Conservation (phyloP, 306 rosid genomes). For the Trifolium dubium region DNA sequence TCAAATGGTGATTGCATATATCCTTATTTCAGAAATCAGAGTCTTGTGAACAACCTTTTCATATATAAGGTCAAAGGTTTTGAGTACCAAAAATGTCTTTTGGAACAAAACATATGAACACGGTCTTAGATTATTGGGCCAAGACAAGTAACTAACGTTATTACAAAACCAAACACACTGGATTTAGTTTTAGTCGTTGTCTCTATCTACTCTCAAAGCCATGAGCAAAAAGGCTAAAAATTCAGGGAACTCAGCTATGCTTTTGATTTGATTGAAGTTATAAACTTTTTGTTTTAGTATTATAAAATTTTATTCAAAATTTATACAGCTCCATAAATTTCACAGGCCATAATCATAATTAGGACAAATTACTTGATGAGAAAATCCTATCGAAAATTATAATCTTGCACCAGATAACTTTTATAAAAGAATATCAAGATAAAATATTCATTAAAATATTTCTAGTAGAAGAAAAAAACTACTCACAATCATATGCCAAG, state of each 20-base stretch:
- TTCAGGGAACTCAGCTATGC: conserved; percentile 11
- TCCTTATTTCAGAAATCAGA: neutral
- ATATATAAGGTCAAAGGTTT: neutral
- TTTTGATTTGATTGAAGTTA: conserved; percentile 12
- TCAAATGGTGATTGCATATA: conserved; percentile 1
- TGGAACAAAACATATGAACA: neutral
- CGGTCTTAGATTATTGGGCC: neutral
- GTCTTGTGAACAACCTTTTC: neutral
- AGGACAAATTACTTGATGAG: neutral
- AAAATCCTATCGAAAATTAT: neutral
- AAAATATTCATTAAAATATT: conserved; percentile 12
- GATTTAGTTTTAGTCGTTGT: conserved; percentile 3
- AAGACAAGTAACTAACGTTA: neutral
- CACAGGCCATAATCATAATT: neutral
- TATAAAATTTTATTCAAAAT: neutral
- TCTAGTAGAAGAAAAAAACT: conserved; percentile 32
- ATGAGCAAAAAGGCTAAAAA: neutral
- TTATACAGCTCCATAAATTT: neutral
- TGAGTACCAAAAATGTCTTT: neutral
- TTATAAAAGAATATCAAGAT: neutral
- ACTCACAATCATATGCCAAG: conserved; percentile 96
- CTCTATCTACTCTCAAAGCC: conserved; percentile 7
- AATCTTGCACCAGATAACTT: conserved; percentile 19
- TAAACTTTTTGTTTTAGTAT: neutral
- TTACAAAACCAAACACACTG: conserved; percentile 18